Percentiles rank a stretch among this genome's conserved stretches.
Evolutionary conservation across 768 basidiomycete genomes (phyloP).

Genomic region (Tylopilus balloui): DNA sequence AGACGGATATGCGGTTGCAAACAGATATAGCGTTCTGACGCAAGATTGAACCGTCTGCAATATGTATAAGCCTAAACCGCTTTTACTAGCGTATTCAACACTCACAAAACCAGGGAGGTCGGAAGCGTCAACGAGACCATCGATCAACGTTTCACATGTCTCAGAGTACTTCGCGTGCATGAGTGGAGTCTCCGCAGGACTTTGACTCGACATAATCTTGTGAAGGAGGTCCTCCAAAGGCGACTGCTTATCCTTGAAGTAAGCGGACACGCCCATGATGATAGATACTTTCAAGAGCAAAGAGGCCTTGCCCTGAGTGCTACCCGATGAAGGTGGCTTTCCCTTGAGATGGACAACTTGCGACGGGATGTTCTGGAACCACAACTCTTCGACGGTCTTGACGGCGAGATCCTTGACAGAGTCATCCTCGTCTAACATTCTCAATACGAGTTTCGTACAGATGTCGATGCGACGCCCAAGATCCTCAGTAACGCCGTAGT

Average conservation of each 20-base stretch:
- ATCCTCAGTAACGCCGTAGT: conserved; percentile 65
- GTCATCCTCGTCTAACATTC: conserved; percentile 92
- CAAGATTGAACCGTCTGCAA: conserved; percentile 76
- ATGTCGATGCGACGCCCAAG: conserved; percentile 69
- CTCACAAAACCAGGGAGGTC: conserved; percentile 73
- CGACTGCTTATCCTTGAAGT: conserved; percentile 79
- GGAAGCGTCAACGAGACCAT: conserved; percentile 83
- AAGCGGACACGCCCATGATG: conserved; percentile 80
- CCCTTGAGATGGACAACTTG: conserved; percentile 37
- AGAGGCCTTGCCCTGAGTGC: conserved; percentile 47
- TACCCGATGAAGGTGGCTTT: conserved; percentile 27
- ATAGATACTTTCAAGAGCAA: conserved; percentile 66
- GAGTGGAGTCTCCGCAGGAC: conserved; percentile 44
- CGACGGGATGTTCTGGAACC: conserved; percentile 55
- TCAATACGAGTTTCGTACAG: conserved; percentile 70
- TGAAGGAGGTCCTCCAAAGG: conserved; percentile 82
- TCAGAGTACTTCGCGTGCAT: conserved; percentile 71
- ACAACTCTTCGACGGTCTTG: conserved; percentile 86
- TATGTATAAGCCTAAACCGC: background rate
- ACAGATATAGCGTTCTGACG: conserved; percentile 78
- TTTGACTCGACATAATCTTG: conserved; percentile 74
- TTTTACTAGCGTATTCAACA: conserved; percentile 7
- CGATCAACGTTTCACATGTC: conserved; percentile 82
- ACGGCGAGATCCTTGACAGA: conserved; percentile 89
- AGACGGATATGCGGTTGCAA: conserved; percentile 77